phyloP scores from a whole-genome alignment of 2,329 filamentous ascomycete genomes.

The Botrytis deweyae region DNA sequence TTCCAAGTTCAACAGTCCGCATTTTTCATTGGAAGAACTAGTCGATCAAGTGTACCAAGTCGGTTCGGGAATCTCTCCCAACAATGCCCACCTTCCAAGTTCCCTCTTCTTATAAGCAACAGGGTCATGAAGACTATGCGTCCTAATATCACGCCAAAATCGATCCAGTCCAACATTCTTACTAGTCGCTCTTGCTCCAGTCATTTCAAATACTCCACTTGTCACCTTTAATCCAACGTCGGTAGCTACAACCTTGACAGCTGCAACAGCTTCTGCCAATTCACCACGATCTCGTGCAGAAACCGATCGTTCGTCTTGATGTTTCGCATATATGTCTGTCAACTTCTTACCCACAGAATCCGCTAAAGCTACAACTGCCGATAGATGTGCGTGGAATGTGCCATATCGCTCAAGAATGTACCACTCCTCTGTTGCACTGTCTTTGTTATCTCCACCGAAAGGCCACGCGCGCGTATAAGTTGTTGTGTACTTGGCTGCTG shows the following conservation, averaged over 20 bases:
- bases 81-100: constrained; percentile 55
- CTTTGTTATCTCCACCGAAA: constrained; percentile 60
- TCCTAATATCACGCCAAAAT: constrained; percentile 66
- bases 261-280: constrained; percentile 61
- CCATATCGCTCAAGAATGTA: constrained; percentile 66
- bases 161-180: constrained; percentile 60
- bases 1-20: neutral
- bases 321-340: constrained; percentile 47
- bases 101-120: constrained; percentile 67
- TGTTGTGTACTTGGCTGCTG: constrained; percentile 56
- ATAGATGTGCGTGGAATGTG: constrained; percentile 60
- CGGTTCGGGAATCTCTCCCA: constrained; percentile 52
- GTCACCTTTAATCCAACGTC: constrained; percentile 60
- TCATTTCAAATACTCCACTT: constrained; percentile 62
- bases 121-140: constrained; percentile 65
- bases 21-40: too few species aligned
- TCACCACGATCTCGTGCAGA: constrained; percentile 56
- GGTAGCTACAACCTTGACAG: constrained; percentile 61
- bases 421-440: constrained; percentile 59
- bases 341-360: constrained; percentile 55
- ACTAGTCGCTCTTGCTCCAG: constrained; percentile 57
- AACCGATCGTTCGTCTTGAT: constrained; percentile 46
- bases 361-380: constrained; percentile 57
- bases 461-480: constrained; percentile 62
- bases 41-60: constrained; percentile 56